Evolutionary conservation across 768 basidiomycete species (phyloP).

Genomic region (Collybia mongolica): DNA sequence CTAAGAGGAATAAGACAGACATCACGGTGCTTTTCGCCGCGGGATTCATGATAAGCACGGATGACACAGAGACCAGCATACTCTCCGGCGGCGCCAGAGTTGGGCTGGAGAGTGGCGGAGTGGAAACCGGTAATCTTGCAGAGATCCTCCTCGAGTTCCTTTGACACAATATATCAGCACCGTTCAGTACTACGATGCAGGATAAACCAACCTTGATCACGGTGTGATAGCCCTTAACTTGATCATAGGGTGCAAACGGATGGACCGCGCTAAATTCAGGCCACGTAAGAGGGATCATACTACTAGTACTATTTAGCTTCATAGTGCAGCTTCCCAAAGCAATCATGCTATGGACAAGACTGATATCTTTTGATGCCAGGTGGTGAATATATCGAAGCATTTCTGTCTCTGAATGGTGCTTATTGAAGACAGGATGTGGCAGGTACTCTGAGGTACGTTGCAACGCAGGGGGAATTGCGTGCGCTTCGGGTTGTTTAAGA

Average conservation of each 20-base stretch:
- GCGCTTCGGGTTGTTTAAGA: slow-evolving; percentile 39
- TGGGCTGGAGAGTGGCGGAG: slow-evolving; percentile 95
- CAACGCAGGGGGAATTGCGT: slow-evolving; percentile 55
- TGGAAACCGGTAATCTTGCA: slow-evolving; percentile 97
- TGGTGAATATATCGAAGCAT: slow-evolving; percentile 97
- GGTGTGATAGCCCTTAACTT: slow-evolving; percentile 82
- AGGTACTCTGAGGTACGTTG: slow-evolving; percentile 70
- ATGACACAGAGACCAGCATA: slow-evolving; percentile 96
- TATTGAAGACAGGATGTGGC: slow-evolving; percentile 90
- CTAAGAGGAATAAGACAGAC: slow-evolving; percentile 93
- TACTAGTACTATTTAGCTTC: slow-evolving; percentile 98
- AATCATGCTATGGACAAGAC: slow-evolving; percentile 95
- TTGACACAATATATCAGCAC: not conserved
- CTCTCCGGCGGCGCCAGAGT: slow-evolving; percentile 98
- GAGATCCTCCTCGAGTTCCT: slow-evolving; percentile 91
- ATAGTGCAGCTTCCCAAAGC: slow-evolving; percentile 94
- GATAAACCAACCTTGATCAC: slow-evolving; percentile 66
- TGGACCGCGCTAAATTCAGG: slow-evolving; percentile 89
- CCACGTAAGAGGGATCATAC: slow-evolving; percentile 96
- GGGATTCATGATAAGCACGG: slow-evolving; percentile 89
- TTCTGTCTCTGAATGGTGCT: slow-evolving; percentile 97
- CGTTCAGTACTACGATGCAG: not conserved
- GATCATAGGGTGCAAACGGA: slow-evolving; percentile 89
- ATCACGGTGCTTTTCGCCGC: slow-evolving; percentile 81
- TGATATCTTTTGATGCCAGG: slow-evolving; percentile 91